Base-by-base conservation (phyloP, 2,329 filamentous ascomycete species). In the Gyromitra esculenta region DNA sequence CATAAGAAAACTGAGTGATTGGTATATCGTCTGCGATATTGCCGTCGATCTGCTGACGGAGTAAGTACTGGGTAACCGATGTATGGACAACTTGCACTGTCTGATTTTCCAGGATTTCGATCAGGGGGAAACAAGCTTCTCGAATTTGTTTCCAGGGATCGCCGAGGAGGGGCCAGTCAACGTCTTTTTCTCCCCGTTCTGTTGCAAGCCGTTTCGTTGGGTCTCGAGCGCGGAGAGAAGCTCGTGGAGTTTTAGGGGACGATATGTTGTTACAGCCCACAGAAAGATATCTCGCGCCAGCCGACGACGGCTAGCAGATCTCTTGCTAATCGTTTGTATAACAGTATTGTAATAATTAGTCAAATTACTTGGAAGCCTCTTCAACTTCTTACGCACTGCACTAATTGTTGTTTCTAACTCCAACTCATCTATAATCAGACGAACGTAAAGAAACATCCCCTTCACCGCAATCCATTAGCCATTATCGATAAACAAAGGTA, bases 71-170 rank as follows among this genome's bases (percentile, higher is more conserved):
- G 37, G 57, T 65, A 31, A 71, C 66, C 2, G 66, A 75, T 52
- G 41, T 48, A 52, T 75, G 73, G 65, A 75, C 21, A 56, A 75
- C 31, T 25, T 70, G 73, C 35, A 75, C 64, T 11, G 72, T 75
- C 54, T 57, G 11, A 8, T 71, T 66, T 41, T 68, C 66, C 1
- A 71, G 59, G 39, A 75, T 59, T 21, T 75, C 73, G n/a, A 75
- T 37, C 41, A 75, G 37, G 11, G 66, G 73, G 25, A 71, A 75
- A 57, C 73, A 75, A n/a, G 48, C 37, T n/a, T 67, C 52, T 39
- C 39, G 45, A 31, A 73, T 73, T 21, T 43, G 48, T n/a, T 50
- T 45, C 15, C n/a, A 11, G 13, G 62, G 62, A n/a, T 73, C 41
- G 18, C 35, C 59, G 11, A 72, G 54, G n/a, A 64, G 60, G 31